Conservation (phyloP, 164 flowering plant genomes). For the Taxillus chinensis region DNA sequence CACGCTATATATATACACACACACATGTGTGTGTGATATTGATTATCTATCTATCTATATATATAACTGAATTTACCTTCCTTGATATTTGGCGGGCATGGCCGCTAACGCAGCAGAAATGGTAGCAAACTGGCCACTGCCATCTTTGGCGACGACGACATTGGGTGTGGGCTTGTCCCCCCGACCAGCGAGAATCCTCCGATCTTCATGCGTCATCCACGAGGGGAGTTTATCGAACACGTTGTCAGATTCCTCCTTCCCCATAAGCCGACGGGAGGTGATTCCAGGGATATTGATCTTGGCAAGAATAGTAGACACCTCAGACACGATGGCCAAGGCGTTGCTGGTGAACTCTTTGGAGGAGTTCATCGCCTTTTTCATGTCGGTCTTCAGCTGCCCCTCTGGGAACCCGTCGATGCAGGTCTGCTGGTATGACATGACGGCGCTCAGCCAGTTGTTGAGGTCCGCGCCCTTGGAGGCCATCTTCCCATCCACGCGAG, state of each 20-base stretch:
- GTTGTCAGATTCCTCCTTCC: background rate
- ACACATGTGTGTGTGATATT: too few relatives aligned
- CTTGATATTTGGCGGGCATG: conserved; percentile 37
- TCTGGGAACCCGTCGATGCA: conserved; percentile 70
- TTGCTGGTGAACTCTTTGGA: conserved; percentile 55
- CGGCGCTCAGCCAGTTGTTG: conserved; percentile 75
- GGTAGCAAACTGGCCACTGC: conserved; percentile 56
- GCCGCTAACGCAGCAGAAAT: conserved; percentile 50
- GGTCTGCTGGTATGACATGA: conserved; percentile 63
- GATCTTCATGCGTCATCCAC: conserved; percentile 39
- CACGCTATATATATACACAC: too few relatives aligned
- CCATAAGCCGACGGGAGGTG: conserved; percentile 14
- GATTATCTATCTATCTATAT: too few relatives aligned
- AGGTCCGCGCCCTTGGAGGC: conserved; percentile 23
- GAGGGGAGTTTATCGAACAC: conserved; percentile 21
- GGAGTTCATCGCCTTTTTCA: conserved; percentile 24
- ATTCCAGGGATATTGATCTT: conserved; percentile 12
- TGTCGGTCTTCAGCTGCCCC: conserved; percentile 28
- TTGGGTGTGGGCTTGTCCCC: conserved; percentile 28
- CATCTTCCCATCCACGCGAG: conserved; percentile 11
- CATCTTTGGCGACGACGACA: conserved; percentile 73
- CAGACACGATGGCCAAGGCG: conserved; percentile 33
- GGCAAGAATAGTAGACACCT: conserved; percentile 12
- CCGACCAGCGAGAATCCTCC: conserved; percentile 28
- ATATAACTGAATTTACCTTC: conserved; percentile 29